Conservation (phyloP, 2,329 filamentous ascomycete species). For the Aspergillus hortae region DNA sequence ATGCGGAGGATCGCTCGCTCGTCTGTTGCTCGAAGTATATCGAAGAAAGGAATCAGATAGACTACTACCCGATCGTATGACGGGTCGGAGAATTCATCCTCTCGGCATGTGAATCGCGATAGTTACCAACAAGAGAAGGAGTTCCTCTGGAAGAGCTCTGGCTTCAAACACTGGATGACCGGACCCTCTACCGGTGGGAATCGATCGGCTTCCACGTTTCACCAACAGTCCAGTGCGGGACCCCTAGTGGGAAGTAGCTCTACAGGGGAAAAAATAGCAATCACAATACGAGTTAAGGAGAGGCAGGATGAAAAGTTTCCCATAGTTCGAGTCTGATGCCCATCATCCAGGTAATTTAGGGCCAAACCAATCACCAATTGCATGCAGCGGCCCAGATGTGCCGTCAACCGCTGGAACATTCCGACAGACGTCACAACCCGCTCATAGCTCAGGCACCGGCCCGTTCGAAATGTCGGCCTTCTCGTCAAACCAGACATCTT, state of each 20-base stretch:
- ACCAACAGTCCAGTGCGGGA: neutral
- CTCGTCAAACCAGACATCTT: too few relatives aligned
- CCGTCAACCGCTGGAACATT: neutral
- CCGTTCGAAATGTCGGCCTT: too few relatives aligned
- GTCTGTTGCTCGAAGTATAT: neutral
- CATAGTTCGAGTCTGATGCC: neutral
- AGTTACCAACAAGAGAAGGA: too few relatives aligned
- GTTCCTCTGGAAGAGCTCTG: too few relatives aligned
- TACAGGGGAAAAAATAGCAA: neutral
- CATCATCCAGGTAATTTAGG: neutral
- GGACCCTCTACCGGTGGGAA: neutral
- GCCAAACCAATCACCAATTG: neutral
- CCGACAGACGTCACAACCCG: too few relatives aligned
- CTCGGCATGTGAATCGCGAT: neutral
- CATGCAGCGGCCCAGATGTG: too few relatives aligned
- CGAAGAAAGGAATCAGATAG: neutral
- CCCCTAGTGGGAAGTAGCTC: constrained; percentile 1
- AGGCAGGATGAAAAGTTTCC: neutral
- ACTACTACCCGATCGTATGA: neutral
- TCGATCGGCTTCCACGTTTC: neutral
- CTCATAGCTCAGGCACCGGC: too few relatives aligned
- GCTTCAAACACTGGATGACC: too few relatives aligned
- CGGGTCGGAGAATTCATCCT: neutral
- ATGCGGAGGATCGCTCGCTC: neutral
- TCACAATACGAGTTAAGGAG: neutral